Evolutionary conservation across 2,329 filamentous ascomycete genomes (phyloP), one percentile per base, ranked within the genome.

Genomic region (Hypocrella siamensis): DNA sequence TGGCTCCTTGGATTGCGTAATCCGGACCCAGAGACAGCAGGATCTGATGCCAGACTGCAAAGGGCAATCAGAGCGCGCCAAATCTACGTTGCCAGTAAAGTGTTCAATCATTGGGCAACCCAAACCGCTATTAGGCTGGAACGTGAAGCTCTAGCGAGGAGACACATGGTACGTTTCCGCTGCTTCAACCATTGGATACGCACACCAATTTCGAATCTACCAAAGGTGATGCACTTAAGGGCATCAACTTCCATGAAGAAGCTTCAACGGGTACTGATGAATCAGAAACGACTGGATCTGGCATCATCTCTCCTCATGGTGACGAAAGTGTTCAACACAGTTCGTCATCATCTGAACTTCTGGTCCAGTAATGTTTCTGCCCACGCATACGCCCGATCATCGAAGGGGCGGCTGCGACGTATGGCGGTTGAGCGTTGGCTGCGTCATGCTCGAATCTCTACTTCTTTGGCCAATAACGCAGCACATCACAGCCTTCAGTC

Each of bases 71-170:
- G 69, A 41, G 75, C 76, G 28, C 69, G 79, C 36, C 65, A 79
- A 45, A 54, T 79, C 9, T 78, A 73, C 42, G 59, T 83, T 6
- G 54, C 52, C 9, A 54, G 48, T 39, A 56, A 48, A 38, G 43
- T 47, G 14, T 54, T 51, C 36, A 56, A 51, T 35, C 52, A 53
- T 40, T 92, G 83, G 83, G 67, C 69, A 9, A 65, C 68, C 33
- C 61, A 67, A 31, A 67, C 79, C 9, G 65, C 63, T 5, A 72
- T 80, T 11, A 71, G 82, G 44, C 60, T 74, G 12, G 65, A 73
- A 38, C 67, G 71, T 26, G 82, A 79, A 4, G 70, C 68, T 4
- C 63, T 73, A 26, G 82, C 80, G 15, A 67, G 79, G 38, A 63
- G 72, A 38, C 79, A 83, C 47, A 72, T 86, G 37, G 56, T 90